Evolutionary conservation across 1,284 basidiomycete genomes (phyloP).

Genomic region (Trichosporon inkin): DNA sequence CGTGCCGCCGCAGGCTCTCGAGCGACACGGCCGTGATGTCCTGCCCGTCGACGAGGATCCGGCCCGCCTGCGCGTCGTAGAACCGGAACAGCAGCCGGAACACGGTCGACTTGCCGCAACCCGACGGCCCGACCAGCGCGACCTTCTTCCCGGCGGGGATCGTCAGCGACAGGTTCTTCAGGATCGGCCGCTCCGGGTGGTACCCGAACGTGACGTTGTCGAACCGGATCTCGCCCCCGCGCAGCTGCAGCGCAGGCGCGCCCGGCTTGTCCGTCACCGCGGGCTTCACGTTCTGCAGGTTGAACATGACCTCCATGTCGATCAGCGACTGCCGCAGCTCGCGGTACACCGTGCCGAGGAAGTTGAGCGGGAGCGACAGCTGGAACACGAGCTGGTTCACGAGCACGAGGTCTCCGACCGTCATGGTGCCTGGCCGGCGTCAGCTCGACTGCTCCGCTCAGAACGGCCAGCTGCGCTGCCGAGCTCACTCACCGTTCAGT

Average conservation of each 20-base stretch:
- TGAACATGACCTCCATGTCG: slow-evolving; percentile 96
- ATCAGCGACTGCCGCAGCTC: slow-evolving; percentile 91
- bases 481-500: slow-evolving; percentile 71
- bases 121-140: slow-evolving; percentile 92
- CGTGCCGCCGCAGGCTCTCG: slow-evolving; percentile 65
- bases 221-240: slow-evolving; percentile 84
- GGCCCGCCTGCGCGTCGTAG: slow-evolving; percentile 77
- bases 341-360: slow-evolving; percentile 93
- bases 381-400: slow-evolving; percentile 99
- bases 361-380: slow-evolving; percentile 90
- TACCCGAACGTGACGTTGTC: slow-evolving; percentile 91
- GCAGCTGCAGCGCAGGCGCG: slow-evolving; percentile 65
- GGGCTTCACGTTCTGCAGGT: slow-evolving; percentile 76
- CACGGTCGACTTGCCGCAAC: slow-evolving; percentile 96
- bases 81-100: slow-evolving; percentile 92
- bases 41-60: slow-evolving; percentile 73
- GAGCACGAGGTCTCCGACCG: slow-evolving; percentile 96
- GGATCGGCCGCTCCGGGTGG: slow-evolving; percentile 84
- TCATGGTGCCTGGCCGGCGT: slow-evolving; percentile 80
- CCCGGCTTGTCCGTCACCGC: slow-evolving; percentile 61
- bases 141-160: slow-evolving; percentile 94
- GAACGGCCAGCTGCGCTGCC: too few relatives aligned
- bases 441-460: neutral
- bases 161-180: slow-evolving; percentile 80
- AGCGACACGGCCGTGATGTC: slow-evolving; percentile 72